These are phyloP conservation scores for Termitomyces sp. DNA, from an alignment of 768 basidiomycete genomes.

Conservation along the genomic window DNA sequence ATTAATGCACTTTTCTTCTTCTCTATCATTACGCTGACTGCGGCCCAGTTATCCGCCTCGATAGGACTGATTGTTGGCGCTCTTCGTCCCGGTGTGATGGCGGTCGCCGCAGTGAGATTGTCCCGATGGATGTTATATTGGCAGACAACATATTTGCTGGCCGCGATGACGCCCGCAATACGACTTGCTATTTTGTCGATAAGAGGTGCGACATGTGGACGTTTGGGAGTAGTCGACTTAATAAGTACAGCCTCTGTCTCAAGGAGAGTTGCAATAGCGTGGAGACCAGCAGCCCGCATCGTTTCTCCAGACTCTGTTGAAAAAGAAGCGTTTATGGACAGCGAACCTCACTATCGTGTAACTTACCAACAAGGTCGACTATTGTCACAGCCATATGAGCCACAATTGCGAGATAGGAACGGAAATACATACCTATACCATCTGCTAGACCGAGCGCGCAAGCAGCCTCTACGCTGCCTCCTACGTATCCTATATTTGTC, in stretches of 20 bases:
- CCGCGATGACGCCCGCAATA: constrained; percentile 89
- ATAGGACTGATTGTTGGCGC: constrained; percentile 87
- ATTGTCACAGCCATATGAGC: constrained; percentile 11
- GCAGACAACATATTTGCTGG: constrained; percentile 82
- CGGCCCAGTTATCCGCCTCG: constrained; percentile 86
- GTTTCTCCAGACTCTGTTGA: constrained; percentile 93
- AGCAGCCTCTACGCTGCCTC: constrained; percentile 97
- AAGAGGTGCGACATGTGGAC: constrained; percentile 58
- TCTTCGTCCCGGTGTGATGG: constrained; percentile 83
- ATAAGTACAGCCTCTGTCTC: constrained; percentile 88
- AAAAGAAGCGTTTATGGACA: not conserved
- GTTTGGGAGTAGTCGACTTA: constrained; percentile 65
- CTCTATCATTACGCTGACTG: constrained; percentile 90
- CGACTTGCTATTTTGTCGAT: constrained; percentile 82
- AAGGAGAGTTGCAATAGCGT: constrained; percentile 88
- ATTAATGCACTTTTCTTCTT: constrained; percentile 73
- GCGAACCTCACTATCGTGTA: not conserved
- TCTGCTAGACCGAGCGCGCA: constrained; percentile 96
- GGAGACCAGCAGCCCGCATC: constrained; percentile 96
- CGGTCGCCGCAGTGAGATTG: constrained; percentile 55
- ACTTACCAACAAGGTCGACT: constrained; percentile 94
- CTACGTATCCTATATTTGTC: constrained; percentile 92
- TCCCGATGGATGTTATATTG: constrained; percentile 87
- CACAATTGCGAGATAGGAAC: not conserved
- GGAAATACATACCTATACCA: constrained; percentile 73